Conservation (phyloP, 2,329 filamentous ascomycete species). For the Eutypa lata region DNA sequence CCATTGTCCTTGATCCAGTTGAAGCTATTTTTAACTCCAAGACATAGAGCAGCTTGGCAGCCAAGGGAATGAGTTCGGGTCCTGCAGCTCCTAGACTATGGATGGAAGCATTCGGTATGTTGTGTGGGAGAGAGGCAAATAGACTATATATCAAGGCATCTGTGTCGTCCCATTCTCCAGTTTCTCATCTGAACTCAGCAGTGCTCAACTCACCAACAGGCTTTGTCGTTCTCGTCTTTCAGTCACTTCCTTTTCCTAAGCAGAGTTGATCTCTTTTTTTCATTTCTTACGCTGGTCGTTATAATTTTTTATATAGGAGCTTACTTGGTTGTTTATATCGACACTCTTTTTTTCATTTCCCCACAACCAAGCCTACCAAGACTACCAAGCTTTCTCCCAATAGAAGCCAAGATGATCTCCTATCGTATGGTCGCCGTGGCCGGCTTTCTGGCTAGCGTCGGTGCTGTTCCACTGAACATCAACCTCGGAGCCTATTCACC, state of each 20-base stretch:
- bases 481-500: conserved; percentile 44
- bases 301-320: conserved; percentile 26
- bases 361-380: background rate
- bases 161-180: conserved; percentile 1
- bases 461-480: conserved; percentile 38
- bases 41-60: conserved; percentile 26
- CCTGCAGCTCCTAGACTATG: conserved; percentile 7
- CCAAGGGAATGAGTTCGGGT: conserved; percentile 14
- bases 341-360: conserved; percentile 3
- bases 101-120: no score
- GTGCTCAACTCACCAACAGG: conserved; percentile 29
- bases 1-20: background rate
- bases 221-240: conserved; percentile 22
- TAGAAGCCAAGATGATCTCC: conserved; percentile 32
- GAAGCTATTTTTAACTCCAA: conserved; percentile 20
- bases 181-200: conserved; percentile 23
- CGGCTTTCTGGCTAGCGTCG: conserved; percentile 31
- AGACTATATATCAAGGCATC: background rate
- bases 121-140: no score
- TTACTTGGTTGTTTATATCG: conserved; percentile 14
- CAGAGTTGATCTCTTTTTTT: conserved; percentile 21
- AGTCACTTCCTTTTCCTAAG: conserved; percentile 15
- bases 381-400: conserved; percentile 7
- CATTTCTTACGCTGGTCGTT: conserved; percentile 31
- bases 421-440: conserved; percentile 34